Evolutionary conservation across 1,284 basidiomycete species (phyloP), one percentile per base, ranked within the genome.

Genomic region (Puccinia horiana): DNA sequence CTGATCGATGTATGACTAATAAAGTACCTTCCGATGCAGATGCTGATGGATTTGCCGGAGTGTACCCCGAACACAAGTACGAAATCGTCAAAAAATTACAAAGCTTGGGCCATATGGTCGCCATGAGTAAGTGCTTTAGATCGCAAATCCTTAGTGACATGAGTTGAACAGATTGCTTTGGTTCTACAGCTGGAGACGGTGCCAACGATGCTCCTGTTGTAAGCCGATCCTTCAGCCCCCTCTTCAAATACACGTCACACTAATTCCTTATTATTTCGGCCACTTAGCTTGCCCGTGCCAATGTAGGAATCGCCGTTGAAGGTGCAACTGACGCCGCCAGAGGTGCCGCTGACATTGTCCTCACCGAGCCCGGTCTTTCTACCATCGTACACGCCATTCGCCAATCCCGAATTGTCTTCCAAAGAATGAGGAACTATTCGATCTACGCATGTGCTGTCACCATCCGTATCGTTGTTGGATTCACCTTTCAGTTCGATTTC

Each of bases 381-480:
- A 96, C 95, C 87, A 97, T 97, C 87, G 93, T 96, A 85, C 94
- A 96, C 89, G 94, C 95, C 88, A 97, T 97, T 88, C 93, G 94
- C 86, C 93, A 93, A 85, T 95, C 94, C 75, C 94, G 95, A 90
- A 89, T 95, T 88, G 96, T 97, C 88, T 97, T 97, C 40, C 58
- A 77, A 65, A 29, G 72, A 40, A 72, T 81, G 79, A 20, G 75
- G 16, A 65, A 76, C 69, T 82, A 76, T 73, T 73, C 76, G 18
- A 69, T 61, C 44, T 93, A 92, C 86, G 92, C 92, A 73, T 94
- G 93, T 87, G 92, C 94, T 83, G 94, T 97, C 86, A 96, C 95
- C 84, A 97, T 97, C 89, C 95, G 96, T 93, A 96, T 98, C 88
- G 95, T 98, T 85, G 93, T 97, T 85, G 96, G 94, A 88, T 98